These are phyloP conservation scores for Gossypium schwendimanii DNA, from an alignment of 441 rosid genomes.

Conservation along the genomic window DNA sequence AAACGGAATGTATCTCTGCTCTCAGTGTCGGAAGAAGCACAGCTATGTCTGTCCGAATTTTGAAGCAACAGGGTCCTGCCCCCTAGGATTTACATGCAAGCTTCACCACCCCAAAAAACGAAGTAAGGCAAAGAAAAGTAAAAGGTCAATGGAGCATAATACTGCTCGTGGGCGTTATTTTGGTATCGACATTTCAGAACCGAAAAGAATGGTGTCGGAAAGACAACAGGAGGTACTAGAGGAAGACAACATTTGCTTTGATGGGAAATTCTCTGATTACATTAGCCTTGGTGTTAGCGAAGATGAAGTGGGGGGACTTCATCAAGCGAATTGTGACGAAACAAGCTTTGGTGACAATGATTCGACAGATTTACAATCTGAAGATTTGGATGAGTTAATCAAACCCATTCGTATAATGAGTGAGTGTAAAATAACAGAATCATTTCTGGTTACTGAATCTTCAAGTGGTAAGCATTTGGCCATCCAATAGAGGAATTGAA, in stretches of 20 bases:
- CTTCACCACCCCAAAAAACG: conserved; percentile 84
- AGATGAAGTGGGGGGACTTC: conserved; percentile 33
- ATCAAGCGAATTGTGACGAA: conserved; percentile 18
- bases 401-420: conserved; percentile 66
- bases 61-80: conserved; percentile 72
- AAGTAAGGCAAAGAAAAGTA: conserved; percentile 57
- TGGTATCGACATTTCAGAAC: conserved; percentile 26
- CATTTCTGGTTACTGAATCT: background rate
- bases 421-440: background rate
- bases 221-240: conserved; percentile 20
- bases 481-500: background rate
- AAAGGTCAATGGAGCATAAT: conserved; percentile 40
- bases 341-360: conserved; percentile 27
- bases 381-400: conserved; percentile 42
- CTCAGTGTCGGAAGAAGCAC: conserved; percentile 97
- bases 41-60: conserved; percentile 72
- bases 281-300: conserved; percentile 46
- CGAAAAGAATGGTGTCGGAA: conserved; percentile 26
- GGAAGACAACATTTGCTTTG: conserved; percentile 16
- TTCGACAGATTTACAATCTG: conserved; percentile 24
- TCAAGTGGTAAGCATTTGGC: background rate
- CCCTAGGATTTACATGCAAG: conserved; percentile 79
- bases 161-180: conserved; percentile 61
- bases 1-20: conserved; percentile 37
- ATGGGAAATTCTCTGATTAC: conserved; percentile 39